Conservation (phyloP, 176 grass and related monocot genomes). For the Avena insularis region DNA sequence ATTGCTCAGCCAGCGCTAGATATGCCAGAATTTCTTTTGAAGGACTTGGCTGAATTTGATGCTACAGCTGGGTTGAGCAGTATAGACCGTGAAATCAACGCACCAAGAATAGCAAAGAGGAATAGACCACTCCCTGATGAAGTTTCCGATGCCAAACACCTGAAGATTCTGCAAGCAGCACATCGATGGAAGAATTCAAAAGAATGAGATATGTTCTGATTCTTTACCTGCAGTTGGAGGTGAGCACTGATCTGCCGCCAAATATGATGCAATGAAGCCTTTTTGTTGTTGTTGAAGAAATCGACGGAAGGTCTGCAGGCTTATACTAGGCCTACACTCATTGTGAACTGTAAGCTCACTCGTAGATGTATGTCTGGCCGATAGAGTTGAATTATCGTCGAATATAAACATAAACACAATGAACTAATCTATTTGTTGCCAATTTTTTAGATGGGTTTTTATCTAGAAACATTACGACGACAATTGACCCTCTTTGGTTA, state of each 20-base stretch:
- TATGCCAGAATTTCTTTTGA: constrained; percentile 84
- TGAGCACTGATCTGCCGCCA: neutral
- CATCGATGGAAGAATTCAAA: neutral
- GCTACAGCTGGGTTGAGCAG: neutral
- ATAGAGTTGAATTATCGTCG: too few species aligned
- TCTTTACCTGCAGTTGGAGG: neutral
- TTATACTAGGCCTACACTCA: neutral
- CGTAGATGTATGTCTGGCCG: too few species aligned
- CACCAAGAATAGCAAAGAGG: neutral
- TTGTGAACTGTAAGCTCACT: neutral
- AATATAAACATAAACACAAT: too few species aligned
- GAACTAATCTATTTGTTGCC: too few species aligned
- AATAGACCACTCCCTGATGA: neutral
- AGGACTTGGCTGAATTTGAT: constrained; percentile 39
- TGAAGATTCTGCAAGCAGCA: neutral
- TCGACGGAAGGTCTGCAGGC: neutral
- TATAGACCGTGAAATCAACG: neutral
- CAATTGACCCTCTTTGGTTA: too few species aligned
- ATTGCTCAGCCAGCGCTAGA: constrained; percentile 84
- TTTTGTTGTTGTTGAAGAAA: neutral
- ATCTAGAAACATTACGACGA: too few species aligned
- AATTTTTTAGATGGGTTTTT: too few species aligned
- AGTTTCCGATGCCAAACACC: neutral
- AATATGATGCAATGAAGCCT: neutral
- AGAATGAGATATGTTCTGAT: constrained; percentile 1